Evolutionary conservation across 1,284 basidiomycete genomes (phyloP), one percentile per base, ranked within the genome.

Genomic region (Anthracocystis panici-leucophaei): DNA sequence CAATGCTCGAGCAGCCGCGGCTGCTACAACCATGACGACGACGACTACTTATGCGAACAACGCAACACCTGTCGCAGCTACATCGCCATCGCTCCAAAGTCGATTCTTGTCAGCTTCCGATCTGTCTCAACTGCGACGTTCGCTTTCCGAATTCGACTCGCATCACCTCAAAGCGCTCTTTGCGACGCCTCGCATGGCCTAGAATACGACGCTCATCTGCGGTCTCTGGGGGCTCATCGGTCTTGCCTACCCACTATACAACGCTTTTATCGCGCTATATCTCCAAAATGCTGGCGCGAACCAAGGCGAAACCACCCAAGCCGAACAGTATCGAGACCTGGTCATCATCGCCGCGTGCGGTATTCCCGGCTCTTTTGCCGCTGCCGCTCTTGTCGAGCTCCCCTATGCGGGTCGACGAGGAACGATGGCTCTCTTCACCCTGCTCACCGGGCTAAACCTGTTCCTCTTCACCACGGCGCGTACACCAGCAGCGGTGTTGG

Each of bases 181-280:
- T 83, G 88, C 88, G 7, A 91, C 91, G 4, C 86, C 86, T 60
- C 89, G 90, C 77, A 78, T 91, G 67, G 90, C 90, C 0, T 90
- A 86, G 78, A 91, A 90, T 49, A 91, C 91, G 1, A 87, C 82
- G 41, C 78, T 92, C 45, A 82, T 91, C 67, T 88, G 91, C 46
- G 70, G 88, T 31, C 76, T 91, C 10, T 92, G 91, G 88, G 90
- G 88, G 2, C 86, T 92, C 42, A 92, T 92, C 65, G 91, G 91
- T 5, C 88, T 92, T 12, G 91, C 91, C 2, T 92, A 91, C 82
- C 90, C 91, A 35, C 83, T 92, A 87, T 92, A 88, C 85, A 90
- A 91, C 84, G 89, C 88, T 50, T 92, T 91, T 77, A 87, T 91
- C 40, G 75, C 89, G 1, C 90, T 89, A 64, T 89, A 90, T 80